Base-by-base conservation (phyloP, 345 rosid genomes). In the Camelina hispida region DNA sequence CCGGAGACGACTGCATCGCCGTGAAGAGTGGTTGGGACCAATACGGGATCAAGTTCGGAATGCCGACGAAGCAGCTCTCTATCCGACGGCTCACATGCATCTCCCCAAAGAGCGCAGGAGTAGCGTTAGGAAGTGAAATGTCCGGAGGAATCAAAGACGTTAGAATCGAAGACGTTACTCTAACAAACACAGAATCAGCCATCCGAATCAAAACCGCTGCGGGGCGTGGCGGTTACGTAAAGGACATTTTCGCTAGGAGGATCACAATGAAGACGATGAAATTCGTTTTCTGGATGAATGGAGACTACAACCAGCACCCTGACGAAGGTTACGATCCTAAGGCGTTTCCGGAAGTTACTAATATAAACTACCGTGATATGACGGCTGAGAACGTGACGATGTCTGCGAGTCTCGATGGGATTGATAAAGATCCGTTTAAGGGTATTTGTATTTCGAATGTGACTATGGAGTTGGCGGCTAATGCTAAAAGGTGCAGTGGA, bases 101-200 rank as follows among this genome's bases (percentile, higher is more conserved):
- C 73, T 92, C 97, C n/a, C 97, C 94, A 0, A 75, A 87, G 55
- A 90, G 97, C 23, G 97, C 94, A 13, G 66, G 87, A 50, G 79
- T 90, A 20, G 97, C 97, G 3, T 83, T 90, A 1, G 97, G 97
- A 25, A 92, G 94, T 30, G 97, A 92, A 61, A 88, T 92, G 93
- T 90, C 97, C 0, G 96, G 97, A 3, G 94, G 94, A 53, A 86
- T 92, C 54, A 70, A 73, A 53, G 83, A 92, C 55, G 85, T 88
- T 5, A 80, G 96, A 58, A 80, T 62, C 14, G 96, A 92, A 58
- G 87, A 83, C 64, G 74, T 84, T 9, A 79, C 80, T 7, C 86
- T 86, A 0, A 51, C 85, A 68, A 62, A 90, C 72, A 90, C 93
- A 0, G 50, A 92, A 67, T 87, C 93, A 0, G 86, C 83, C 10